A percentile compares a stretch with the other conserved stretches of the same genome.
Evolutionary conservation across 108 stramenopile species (phyloP).

Genomic region (Fistulifera pelliculosa): DNA sequence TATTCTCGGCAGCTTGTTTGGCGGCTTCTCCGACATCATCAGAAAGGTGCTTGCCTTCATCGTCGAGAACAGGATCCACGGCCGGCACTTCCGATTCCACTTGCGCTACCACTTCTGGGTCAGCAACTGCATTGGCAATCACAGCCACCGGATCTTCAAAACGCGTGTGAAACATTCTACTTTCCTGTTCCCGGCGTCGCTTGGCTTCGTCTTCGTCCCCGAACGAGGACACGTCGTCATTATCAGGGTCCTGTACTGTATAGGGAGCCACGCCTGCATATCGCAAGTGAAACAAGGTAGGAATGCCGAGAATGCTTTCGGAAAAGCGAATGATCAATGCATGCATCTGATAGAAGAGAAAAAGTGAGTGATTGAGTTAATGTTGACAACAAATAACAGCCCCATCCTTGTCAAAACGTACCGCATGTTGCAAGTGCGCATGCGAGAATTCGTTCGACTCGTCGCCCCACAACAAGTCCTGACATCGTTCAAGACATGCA

Average conservation of each 20-base stretch:
- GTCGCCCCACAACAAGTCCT: background rate
- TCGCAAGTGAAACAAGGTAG: slow-evolving; percentile 9
- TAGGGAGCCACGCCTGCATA: slow-evolving; percentile 14
- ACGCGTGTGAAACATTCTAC: no score
- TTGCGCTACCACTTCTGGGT: no score
- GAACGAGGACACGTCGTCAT: slow-evolving; percentile 10
- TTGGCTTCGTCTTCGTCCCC: slow-evolving; percentile 6
- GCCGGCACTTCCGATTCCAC: no score
- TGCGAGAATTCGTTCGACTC: background rate
- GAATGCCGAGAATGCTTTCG: slow-evolving; percentile 14
- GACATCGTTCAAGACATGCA: background rate
- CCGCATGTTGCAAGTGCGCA: slow-evolving; percentile 3
- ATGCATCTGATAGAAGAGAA: background rate
- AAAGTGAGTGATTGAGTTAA: background rate
- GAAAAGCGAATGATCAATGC: slow-evolving; percentile 10
- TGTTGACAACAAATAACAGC: background rate
- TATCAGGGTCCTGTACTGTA: slow-evolving; percentile 3
- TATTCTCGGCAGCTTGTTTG: no score
- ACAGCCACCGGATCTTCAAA: no score
- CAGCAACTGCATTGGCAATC: no score
- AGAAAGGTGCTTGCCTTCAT: no score
- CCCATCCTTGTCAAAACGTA: background rate
- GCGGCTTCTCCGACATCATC: no score
- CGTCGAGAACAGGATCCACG: no score
- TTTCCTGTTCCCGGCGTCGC: no score